Base-by-base conservation (phyloP, 2,329 filamentous ascomycete species). In the Xylariaceae sp. region DNA sequence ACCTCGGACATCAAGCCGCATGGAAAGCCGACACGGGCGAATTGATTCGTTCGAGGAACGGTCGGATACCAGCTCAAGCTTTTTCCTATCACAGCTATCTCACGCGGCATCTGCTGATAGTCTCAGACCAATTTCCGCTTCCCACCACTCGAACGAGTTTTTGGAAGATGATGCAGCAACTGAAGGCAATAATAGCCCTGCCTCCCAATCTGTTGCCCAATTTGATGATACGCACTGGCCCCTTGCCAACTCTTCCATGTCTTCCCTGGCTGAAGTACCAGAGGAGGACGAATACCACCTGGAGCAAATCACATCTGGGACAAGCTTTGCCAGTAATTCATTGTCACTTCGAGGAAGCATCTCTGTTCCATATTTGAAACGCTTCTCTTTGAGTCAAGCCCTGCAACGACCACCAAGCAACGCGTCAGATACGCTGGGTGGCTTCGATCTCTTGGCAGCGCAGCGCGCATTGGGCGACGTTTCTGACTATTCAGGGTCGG, bases 231-330 rank as follows among this genome's bases (percentile, higher is more conserved):
- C 12, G 4, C 33, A 36, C 12, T 75, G 73, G 73, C 73, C 73
- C 1, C 60, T 81, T 44, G 66, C 70, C 2, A 63, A 67, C 19
- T 63, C 67, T 7, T 59, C 62, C n/a, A 64, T 64, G 46, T 67
- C 62, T 11, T 67, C 74, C 17, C 68, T 86, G 15, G 73, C 81
- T 6, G 77, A 83, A 57, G 81, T 85, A 4, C 79, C 81, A 1
- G 82, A 85, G 60, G 82, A 85, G 60, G 82, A 85, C 32, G 82
- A 85, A 55, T 71, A 73, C 49, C 63, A 66, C 41, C 65, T 62
- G 44, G 61, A 62, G 31, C 58, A 58, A 22, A 70, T 65, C 48
- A 69, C 63, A 45, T 74, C 73, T 22, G 72, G 69, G 19, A 64
- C 68, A 39, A 81, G 74, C 62, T 54, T 75, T 17, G 59, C 68